phyloP scores from a whole-genome alignment of 495 filamentous ascomycete species.

The Aspergillus haitiensis region DNA sequence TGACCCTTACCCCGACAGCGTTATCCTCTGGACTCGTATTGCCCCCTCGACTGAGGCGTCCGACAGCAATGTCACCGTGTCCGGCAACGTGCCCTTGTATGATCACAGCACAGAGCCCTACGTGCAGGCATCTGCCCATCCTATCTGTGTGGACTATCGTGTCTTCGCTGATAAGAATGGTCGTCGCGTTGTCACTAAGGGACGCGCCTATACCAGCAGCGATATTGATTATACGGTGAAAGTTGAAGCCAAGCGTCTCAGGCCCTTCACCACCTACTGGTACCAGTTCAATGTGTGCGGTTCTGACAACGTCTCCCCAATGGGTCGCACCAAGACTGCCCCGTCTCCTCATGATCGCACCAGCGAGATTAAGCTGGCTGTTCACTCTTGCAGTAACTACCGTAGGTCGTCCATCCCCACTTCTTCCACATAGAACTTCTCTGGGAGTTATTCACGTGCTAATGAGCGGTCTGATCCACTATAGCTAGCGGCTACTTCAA shows the following conservation, averaged over 20 bases:
- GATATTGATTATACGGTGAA: constrained; percentile 73
- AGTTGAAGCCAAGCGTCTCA: constrained; percentile 56
- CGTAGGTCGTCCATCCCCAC: constrained; percentile 32
- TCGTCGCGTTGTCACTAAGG: constrained; percentile 39
- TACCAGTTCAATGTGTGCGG: constrained; percentile 58
- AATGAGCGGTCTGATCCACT: too few species aligned
- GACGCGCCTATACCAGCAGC: constrained; percentile 59
- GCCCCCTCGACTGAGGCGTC: constrained; percentile 55
- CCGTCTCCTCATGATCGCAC: constrained; percentile 34
- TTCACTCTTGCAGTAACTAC: constrained; percentile 59
- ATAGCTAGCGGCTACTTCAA: constrained; percentile 27
- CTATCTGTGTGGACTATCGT: constrained; percentile 59
- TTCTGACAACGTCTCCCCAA: constrained; percentile 42
- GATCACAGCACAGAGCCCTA: constrained; percentile 54
- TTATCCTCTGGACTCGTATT: constrained; percentile 70
- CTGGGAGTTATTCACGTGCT: neutral
- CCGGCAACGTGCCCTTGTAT: constrained; percentile 54
- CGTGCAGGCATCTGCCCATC: constrained; percentile 17
- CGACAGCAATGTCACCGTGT: constrained; percentile 54
- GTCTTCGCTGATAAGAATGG: constrained; percentile 36
- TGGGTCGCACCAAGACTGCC: constrained; percentile 57
- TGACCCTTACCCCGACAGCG: constrained; percentile 62
- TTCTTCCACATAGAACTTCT: neutral
- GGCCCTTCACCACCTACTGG: constrained; percentile 59
- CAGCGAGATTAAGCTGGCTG: constrained; percentile 49